Base-by-base conservation (phyloP, 202 grass and related monocot genomes). In the Musa balbisiana region DNA sequence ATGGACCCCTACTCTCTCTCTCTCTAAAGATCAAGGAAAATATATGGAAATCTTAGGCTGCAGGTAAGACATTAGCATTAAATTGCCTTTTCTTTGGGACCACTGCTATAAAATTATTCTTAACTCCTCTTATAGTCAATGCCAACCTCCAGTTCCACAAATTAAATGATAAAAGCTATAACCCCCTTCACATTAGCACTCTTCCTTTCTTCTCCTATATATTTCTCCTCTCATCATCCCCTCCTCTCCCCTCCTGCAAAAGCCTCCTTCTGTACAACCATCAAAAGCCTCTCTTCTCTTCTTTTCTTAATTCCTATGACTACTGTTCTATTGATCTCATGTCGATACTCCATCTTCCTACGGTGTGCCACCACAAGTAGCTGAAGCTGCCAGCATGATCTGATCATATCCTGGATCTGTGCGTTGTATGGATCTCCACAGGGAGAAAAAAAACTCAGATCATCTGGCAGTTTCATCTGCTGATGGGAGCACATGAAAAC, bases 301-400 rank as follows among this genome's bases (percentile, higher is more conserved):
- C 71, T 11, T 73, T 62, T 70, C 77, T 89, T 2, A 51, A 13
- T 54, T 10, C 15, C 25, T 11, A 55, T 2, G 52, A 13, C 10
- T 19, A 25, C 52, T 55, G 13, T 55, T 27, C 51, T 71, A 17
- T 51, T 52, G 8, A 19, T 51, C 68, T 71, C 68, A 11, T 51
- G 3, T 19, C 2, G 9, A 3, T 33, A 10, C 25, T 8, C 33
- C 33, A 43, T 43, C 33, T 43, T 43, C 33, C 33, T 43, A 6
- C 5, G 33, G 4, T 43, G 84, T 82, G 87, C 81, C 81, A 49
- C 71, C 87, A 52, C 77, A 76, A 85, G 88, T 68, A 75, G 85
- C 62, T 91, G 82, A 91, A 91, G 88, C 85, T 91, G 85, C 88
- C 88, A 91, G 89, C 85, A 88, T 91, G 89, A 88, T 88, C 85